phyloP scores from a whole-genome alignment of 495 filamentous ascomycete genomes.

The Chaetomidium leptoderma region DNA sequence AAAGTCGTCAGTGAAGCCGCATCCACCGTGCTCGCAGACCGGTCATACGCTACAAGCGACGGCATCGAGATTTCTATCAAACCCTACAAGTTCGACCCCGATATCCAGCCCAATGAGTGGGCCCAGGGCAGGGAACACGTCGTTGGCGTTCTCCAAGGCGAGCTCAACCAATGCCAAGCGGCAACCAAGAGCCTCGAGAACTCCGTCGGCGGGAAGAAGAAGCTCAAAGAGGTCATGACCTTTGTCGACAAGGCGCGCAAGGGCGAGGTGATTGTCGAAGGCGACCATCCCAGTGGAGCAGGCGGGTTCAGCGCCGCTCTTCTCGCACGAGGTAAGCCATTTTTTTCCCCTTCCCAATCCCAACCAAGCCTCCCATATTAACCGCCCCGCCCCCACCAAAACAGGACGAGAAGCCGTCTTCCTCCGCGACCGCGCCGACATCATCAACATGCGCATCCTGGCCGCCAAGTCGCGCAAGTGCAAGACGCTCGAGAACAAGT shows the following conservation, averaged over 20 bases:
- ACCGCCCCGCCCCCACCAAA: slow-evolving; percentile 10
- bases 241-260: slow-evolving; percentile 87
- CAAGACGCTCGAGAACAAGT: slow-evolving; percentile 75
- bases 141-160: slow-evolving; percentile 69
- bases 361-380: background rate
- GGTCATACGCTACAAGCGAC: slow-evolving; percentile 93
- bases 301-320: slow-evolving; percentile 87
- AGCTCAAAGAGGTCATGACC: slow-evolving; percentile 79
- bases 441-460: slow-evolving; percentile 82
- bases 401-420: slow-evolving; percentile 87
- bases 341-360: background rate
- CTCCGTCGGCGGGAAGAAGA: slow-evolving; percentile 69
- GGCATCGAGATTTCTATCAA: slow-evolving; percentile 99
- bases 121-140: slow-evolving; percentile 73
- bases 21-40: slow-evolving; percentile 81
- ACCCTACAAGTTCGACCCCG: slow-evolving; percentile 95
- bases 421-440: slow-evolving; percentile 81
- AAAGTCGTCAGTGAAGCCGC: slow-evolving; percentile 88
- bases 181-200: slow-evolving; percentile 73
- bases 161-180: slow-evolving; percentile 75
- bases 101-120: slow-evolving; percentile 90
- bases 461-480: slow-evolving; percentile 88
- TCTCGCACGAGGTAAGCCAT: slow-evolving; percentile 67
- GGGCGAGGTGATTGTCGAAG: slow-evolving; percentile 78
- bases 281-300: slow-evolving; percentile 74